Evolutionary conservation across 2,329 filamentous ascomycete species (phyloP), one percentile per base, ranked within the genome.

Genomic region (Alternaria conjuncta): DNA sequence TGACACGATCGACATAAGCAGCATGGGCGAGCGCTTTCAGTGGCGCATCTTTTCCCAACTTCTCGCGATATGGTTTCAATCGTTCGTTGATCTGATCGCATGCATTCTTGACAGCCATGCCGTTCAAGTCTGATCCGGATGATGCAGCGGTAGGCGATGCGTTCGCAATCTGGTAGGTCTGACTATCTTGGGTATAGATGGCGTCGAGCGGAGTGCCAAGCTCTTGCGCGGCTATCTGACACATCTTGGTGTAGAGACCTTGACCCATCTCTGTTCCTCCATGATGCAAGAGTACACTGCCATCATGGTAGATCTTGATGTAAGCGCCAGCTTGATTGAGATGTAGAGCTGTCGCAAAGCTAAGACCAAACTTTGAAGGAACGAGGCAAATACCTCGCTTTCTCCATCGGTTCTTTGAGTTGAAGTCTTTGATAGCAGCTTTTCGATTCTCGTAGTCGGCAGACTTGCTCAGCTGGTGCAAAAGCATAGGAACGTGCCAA

Each of bases 241-340:
- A 90, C 89, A 98, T 97, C 83, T 98, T 98, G 4, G 95, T 98
- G 80, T 97, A 92, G 11, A 98, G 84, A 2, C 95, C 95, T 80
- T 98, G 95, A 2, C 95, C 95, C 95, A 98, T 98, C 80, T 98
- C 95, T 0, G 93, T 97, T 64, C 95, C 96, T 57, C 95, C 96
- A 71, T 98, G 96, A 3, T 96, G 95, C 8, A 98, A 90, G 1
- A 98, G 85, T 6, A 98, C 87, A 10, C 92, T 96, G 0, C 96
- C 95, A 71, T 98, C 95, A 74, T 97, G 94, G 77, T 97, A 98
- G 64, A 98, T 93, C 79, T 98, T 95, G 9, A 98, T 92, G 55
- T 97, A 84, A 1, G 95, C 94, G 58, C 93, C 94, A 2, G 94
- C 95, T 79, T 98, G 95, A 79, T 98, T 98, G 71, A 98, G 86